Base-by-base conservation (phyloP, 495 filamentous ascomycete species). In the Neurospora africana region DNA sequence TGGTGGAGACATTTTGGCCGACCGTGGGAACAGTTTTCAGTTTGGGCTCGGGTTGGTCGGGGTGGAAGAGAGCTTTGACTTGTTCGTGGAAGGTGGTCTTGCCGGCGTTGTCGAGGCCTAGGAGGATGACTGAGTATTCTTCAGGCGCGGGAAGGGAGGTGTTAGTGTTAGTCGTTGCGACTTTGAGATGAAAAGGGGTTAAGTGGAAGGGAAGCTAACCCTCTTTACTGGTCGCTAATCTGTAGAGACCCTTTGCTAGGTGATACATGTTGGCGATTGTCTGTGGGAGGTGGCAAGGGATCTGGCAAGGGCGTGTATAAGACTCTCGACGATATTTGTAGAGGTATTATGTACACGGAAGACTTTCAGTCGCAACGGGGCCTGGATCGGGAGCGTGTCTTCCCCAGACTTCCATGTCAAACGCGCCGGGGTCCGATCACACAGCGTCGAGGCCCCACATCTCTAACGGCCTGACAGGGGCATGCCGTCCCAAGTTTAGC, bases 51-150 rank as follows among this genome's bases (percentile, higher is more conserved):
- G 88, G 85, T 76, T 86, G 85, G 72, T 87, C 86, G 41, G 91
- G 89, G 71, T 90, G 87, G 83, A 91, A 97, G 77, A 95, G 85
- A 44, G 93, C 87, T 83, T 97, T 97, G 78, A 98, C 91, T 79
- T 97, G 93, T 74, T 95, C 93, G 81, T 97, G 93, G 80, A 99
- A 93, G 17, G 95, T 99, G 41, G 95, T 98, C 85, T 99, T 99
- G 81, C 95, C 95, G 69, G 95, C 95, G 78, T 98, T 98, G 83
- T 99, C 95, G 79, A 99, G 91, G 69, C 95, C 95, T 75, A 98
- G 92, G 68, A 99, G 92, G 72, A 99, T 91, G 76, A 98, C 92
- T 40, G 95, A 98, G 86, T 97, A 99, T 85, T 99, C 95, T 94
- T 79, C 6, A 19, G 19, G 40, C 27, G 47, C 36, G 73, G 65